phyloP scores from a whole-genome alignment of 192 early-diverging fungal species.

The Podila horticola region DNA sequence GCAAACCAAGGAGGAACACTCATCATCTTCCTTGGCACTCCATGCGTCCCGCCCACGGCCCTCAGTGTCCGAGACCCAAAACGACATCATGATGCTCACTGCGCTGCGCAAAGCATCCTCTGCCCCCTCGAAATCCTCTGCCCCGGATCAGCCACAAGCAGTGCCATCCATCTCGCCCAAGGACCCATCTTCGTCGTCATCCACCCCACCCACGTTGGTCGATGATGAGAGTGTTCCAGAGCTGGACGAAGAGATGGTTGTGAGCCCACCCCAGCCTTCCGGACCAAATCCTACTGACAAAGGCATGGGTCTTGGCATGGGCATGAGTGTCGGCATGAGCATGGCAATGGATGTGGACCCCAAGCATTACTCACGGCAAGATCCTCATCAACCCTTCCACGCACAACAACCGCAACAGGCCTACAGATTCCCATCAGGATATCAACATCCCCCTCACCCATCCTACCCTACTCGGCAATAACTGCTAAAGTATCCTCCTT shows the following conservation, averaged over 20 bases:
- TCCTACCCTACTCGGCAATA: no score
- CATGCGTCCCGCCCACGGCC: background rate
- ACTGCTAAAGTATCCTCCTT: background rate
- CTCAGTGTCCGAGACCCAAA: constrained; percentile 10
- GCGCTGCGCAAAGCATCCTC: constrained; percentile 9
- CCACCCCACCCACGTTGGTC: constrained; percentile 13
- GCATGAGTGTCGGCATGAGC: constrained; percentile 1
- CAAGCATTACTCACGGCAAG: no score
- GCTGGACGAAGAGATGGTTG: constrained; percentile 16
- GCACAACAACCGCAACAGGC: no score
- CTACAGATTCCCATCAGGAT: no score
- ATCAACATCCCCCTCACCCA: no score
- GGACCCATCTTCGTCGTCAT: constrained; percentile 10
- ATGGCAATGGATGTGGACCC: constrained; percentile 6
- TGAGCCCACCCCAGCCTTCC: background rate
- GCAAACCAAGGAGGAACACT: background rate
- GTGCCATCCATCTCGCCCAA: constrained; percentile 6
- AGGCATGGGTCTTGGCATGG: background rate
- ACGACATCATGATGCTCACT: constrained; percentile 29
- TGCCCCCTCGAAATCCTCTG: background rate
- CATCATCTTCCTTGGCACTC: background rate
- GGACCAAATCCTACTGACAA: background rate
- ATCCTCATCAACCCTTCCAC: no score
- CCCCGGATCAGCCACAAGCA: background rate
- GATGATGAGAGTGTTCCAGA: constrained; percentile 22